phyloP scores from a whole-genome alignment of 306 rosid genomes.

The Malus fusca region DNA sequence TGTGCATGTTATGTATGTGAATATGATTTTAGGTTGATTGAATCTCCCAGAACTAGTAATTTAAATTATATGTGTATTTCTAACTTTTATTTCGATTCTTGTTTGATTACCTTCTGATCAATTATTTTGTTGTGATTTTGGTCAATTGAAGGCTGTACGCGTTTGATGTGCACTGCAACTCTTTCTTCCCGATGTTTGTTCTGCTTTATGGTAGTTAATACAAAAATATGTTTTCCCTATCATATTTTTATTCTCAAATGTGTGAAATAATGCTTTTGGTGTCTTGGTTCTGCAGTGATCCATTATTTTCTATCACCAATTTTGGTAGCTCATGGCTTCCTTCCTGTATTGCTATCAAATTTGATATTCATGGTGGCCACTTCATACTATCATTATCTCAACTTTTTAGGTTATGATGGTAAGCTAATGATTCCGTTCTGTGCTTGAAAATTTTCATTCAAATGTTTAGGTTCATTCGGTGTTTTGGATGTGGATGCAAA shows the following conservation, averaged over 20 bases:
- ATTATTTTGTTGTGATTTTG: slow-evolving; percentile 22
- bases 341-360: slow-evolving; percentile 86
- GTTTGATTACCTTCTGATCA: not conserved
- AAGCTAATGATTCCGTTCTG: slow-evolving; percentile 16
- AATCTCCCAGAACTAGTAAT: not conserved
- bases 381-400: slow-evolving; percentile 94
- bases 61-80: not conserved
- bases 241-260: slow-evolving; percentile 7
- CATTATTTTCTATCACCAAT: slow-evolving; percentile 93
- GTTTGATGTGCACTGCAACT: slow-evolving; percentile 99
- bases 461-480: not conserved
- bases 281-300: slow-evolving; percentile 64
- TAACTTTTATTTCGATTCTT: not conserved
- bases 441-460: not conserved
- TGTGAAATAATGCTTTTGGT: slow-evolving; percentile 23
- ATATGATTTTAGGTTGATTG: not conserved
- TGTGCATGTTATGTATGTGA: not conserved
- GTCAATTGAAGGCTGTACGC: slow-evolving; percentile 75
- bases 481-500: not conserved
- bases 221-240: not conserved
- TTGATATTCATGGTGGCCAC: slow-evolving; percentile 89
- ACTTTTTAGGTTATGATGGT: slow-evolving; percentile 99
- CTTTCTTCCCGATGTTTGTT: slow-evolving; percentile 98
- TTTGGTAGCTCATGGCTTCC: slow-evolving; percentile 92
- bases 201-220: slow-evolving; percentile 66